phyloP scores from a whole-genome alignment of 805 yeast genomes.

The Starmerella etchellsii region DNA sequence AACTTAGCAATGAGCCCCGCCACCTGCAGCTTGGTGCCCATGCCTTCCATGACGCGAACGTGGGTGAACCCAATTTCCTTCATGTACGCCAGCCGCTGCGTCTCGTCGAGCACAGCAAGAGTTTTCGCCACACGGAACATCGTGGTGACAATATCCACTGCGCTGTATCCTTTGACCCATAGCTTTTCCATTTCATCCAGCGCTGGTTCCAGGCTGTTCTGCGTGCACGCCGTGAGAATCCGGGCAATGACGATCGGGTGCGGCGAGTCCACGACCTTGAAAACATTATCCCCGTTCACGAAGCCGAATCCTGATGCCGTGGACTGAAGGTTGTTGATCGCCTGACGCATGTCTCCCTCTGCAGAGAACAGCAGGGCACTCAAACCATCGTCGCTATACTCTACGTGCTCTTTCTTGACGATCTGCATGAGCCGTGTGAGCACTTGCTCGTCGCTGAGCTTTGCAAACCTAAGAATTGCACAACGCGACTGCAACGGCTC shows the following conservation, averaged over 20 bases:
- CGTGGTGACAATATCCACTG: slow-evolving; percentile 84
- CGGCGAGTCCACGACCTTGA: slow-evolving; percentile 90
- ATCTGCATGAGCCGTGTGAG: slow-evolving; percentile 62
- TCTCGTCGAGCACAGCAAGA: slow-evolving; percentile 54
- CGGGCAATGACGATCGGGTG: slow-evolving; percentile 77
- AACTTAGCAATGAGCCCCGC: slow-evolving; percentile 65
- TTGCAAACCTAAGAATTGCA: slow-evolving; percentile 77
- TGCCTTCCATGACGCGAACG: slow-evolving; percentile 88
- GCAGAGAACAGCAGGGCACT: slow-evolving; percentile 89
- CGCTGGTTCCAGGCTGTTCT: slow-evolving; percentile 48
- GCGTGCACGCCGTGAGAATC: slow-evolving; percentile 38
- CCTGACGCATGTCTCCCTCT: slow-evolving; percentile 99
- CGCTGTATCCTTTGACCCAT: slow-evolving; percentile 86
- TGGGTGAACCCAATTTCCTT: slow-evolving; percentile 83
- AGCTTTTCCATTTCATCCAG: slow-evolving; percentile 49
- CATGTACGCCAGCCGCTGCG: slow-evolving; percentile 57
- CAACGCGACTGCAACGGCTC: slow-evolving; percentile 95
- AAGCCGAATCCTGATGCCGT: slow-evolving; percentile 87
- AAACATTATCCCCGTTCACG: slow-evolving; percentile 86
- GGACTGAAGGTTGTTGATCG: slow-evolving; percentile 83
- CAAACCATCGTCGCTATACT: slow-evolving; percentile 77
- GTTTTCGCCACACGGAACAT: slow-evolving; percentile 79
- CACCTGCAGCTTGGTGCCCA: slow-evolving; percentile 71
- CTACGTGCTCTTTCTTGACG: slow-evolving; percentile 52
- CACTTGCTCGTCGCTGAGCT: slow-evolving; percentile 74